Evolutionary conservation across 805 yeast genomes (phyloP).

Genomic region (Henningerozyma blattae): DNA sequence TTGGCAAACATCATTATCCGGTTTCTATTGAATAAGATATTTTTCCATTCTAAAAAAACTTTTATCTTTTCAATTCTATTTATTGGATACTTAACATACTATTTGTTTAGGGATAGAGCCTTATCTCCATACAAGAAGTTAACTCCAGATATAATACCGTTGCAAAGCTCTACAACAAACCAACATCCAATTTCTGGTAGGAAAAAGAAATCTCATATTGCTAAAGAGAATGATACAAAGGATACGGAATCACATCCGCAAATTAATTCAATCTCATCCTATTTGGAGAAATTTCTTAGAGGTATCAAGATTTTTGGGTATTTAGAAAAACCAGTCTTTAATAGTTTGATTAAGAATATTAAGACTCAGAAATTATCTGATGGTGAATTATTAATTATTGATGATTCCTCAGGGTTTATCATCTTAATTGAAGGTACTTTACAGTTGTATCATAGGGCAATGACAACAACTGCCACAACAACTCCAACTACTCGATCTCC

Average conservation of each 20-base stretch:
- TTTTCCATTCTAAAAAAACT: too few relatives aligned
- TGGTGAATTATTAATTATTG: constrained; percentile 65
- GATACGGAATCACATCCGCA: too few relatives aligned
- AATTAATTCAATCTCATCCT: constrained; percentile 32
- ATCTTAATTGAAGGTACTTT: constrained; percentile 88
- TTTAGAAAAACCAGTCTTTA: constrained; percentile 79
- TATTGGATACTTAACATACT: constrained; percentile 4
- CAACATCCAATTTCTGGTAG: too few relatives aligned
- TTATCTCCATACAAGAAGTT: constrained; percentile 18
- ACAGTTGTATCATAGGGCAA: constrained; percentile 61
- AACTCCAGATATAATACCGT: constrained; percentile 5
- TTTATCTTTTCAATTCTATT: too few relatives aligned
- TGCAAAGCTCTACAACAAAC: not conserved
- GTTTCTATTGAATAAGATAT: too few relatives aligned
- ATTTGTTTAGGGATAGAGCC: constrained; percentile 12
- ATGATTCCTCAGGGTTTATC: constrained; percentile 72
- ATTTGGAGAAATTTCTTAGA: constrained; percentile 76
- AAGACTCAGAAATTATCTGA: constrained; percentile 71
- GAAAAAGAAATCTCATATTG: too few relatives aligned
- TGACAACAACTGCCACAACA: constrained; percentile 14
- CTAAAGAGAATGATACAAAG: not conserved
- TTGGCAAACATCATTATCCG: too few relatives aligned
- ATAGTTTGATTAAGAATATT: constrained; percentile 84
- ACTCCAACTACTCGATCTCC: not conserved
- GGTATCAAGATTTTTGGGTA: constrained; percentile 94